A percentile compares a stretch with the other conserved stretches of the same genome.
Evolutionary conservation across 805 yeast genomes (phyloP).

Genomic region (Cyberlindnera misumaiensis): DNA sequence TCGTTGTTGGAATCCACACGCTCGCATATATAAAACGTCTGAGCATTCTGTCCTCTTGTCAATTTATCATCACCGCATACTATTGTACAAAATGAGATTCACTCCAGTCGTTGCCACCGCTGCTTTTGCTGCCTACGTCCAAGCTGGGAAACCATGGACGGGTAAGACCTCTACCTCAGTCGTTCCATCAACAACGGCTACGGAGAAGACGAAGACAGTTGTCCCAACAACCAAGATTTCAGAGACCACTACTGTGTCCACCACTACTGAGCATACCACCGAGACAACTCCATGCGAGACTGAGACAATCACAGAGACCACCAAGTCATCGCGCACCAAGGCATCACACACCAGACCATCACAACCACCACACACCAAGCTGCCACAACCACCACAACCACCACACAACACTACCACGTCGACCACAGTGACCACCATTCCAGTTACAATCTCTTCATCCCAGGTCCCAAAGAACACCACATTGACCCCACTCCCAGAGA

Average conservation of each 20-base stretch:
- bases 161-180: neutral
- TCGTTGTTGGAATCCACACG: too few species aligned
- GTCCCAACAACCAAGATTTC: neutral
- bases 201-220: neutral
- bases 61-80: too few species aligned
- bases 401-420: neutral
- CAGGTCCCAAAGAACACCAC: neutral
- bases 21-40: too few species aligned
- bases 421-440: neutral
- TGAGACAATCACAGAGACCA: neutral
- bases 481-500: too few species aligned
- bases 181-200: neutral
- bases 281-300: neutral
- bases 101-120: slow-evolving; percentile 3
- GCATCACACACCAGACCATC: neutral
- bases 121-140: neutral
- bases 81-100: neutral
- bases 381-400: neutral
- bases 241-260: neutral
- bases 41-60: too few species aligned
- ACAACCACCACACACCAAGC: neutral
- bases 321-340: neutral
- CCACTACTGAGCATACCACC: neutral
- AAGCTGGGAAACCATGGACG: slow-evolving; percentile 1
- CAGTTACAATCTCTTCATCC: neutral